A percentile compares a stretch with the other conserved stretches of the same genome.
Evolutionary conservation across 495 filamentous ascomycete genomes (phyloP).

Genomic region (Lasiosphaeria miniovina): DNA sequence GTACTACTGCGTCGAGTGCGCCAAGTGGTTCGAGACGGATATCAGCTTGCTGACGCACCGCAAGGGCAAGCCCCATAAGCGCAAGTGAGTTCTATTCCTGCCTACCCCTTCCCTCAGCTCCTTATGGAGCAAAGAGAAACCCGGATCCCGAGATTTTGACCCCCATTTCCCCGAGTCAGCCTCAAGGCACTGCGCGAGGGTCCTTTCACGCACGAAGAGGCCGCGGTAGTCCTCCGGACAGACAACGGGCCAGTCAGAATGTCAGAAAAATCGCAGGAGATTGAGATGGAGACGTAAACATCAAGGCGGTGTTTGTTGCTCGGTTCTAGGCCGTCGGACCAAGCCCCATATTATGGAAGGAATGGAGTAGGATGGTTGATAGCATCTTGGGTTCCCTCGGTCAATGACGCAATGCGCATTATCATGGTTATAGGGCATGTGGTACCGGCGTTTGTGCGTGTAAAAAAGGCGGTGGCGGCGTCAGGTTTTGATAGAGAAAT

Average conservation of each 20-base stretch:
- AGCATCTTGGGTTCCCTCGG: not conserved
- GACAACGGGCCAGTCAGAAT: conserved; percentile 28
- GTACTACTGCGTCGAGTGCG: conserved; percentile 88
- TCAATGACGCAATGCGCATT: not conserved
- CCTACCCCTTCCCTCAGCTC: not conserved
- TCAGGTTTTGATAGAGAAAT: conserved; percentile 8
- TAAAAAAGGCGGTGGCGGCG: conserved; percentile 1
- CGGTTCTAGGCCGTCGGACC: not conserved
- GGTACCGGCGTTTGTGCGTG: conserved; percentile 2
- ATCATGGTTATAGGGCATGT: not conserved
- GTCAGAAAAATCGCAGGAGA: conserved; percentile 19
- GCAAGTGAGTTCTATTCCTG: conserved; percentile 57
- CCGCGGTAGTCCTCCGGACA: conserved; percentile 63
- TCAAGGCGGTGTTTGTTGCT: not conserved
- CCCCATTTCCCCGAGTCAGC: conserved; percentile 40
- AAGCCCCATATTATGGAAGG: no score
- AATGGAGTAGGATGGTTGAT: no score
- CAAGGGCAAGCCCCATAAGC: conserved; percentile 89
- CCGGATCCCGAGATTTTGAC: not conserved
- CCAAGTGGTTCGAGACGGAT: conserved; percentile 93
- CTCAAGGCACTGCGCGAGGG: conserved; percentile 72
- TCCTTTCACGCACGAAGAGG: conserved; percentile 81
- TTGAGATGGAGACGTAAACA: conserved; percentile 28
- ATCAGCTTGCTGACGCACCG: conserved; percentile 69
- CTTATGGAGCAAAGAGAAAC: not conserved